Conservation (phyloP, 2,329 filamentous ascomycete genomes). For the Colletotrichum scovillei region DNA sequence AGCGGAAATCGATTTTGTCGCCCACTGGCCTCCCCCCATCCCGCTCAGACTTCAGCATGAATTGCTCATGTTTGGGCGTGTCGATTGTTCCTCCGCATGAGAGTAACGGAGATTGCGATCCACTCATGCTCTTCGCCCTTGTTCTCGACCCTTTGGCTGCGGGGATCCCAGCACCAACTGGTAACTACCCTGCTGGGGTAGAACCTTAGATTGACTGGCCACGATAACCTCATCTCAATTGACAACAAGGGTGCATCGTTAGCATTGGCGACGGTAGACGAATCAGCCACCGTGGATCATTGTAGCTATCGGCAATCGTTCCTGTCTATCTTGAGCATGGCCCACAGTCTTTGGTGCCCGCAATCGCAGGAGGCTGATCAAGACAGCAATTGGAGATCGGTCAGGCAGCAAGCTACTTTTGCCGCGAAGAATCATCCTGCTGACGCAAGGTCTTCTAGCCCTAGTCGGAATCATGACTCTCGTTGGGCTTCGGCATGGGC, state of each 20-base stretch:
- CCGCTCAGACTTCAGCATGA: constrained; percentile 1
- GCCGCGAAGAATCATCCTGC: not conserved
- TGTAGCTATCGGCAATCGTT: not conserved
- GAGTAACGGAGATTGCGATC: constrained; percentile 8
- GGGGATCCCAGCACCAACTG: not conserved
- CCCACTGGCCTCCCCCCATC: not conserved
- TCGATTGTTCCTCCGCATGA: constrained; percentile 16
- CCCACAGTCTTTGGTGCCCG: too few relatives aligned
- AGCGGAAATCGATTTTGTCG: too few relatives aligned
- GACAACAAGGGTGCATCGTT: not conserved
- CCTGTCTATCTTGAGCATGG: not conserved
- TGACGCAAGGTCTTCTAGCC: too few relatives aligned
- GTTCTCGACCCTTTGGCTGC: not conserved
- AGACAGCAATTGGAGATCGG: too few relatives aligned
- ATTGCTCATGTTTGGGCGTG: not conserved
- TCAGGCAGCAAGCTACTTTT: not conserved
- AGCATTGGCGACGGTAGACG: not conserved
- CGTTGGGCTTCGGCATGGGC: too few relatives aligned
- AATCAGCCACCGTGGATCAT: not conserved
- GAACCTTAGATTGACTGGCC: not conserved
- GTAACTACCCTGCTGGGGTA: not conserved
- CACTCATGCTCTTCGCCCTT: not conserved
- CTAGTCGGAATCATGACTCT: too few relatives aligned
- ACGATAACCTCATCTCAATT: not conserved
- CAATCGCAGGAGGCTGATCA: too few relatives aligned